Evolutionary conservation across 148 eudicot genomes (phyloP).

Genomic region (Bassia scoparia): DNA sequence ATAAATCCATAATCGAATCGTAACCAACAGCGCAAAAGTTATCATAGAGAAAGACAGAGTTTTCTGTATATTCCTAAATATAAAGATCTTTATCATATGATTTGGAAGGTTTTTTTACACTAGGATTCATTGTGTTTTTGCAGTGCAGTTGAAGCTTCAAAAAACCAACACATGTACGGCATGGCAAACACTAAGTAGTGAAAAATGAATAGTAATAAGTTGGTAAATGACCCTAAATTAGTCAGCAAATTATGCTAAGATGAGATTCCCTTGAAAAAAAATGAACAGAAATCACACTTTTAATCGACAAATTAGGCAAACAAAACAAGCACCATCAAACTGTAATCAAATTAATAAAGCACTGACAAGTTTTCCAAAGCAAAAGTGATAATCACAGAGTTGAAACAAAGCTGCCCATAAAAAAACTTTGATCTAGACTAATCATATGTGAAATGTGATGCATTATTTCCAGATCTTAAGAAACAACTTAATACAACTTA

Average conservation of each 20-base stretch:
- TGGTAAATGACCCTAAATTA: conserved; percentile 1
- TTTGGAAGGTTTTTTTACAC: neutral
- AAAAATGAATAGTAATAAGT: conserved; percentile 8
- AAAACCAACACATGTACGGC: conserved; percentile 2
- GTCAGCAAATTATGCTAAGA: conserved; percentile 7
- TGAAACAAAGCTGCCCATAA: conserved; percentile 21
- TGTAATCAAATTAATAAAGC: conserved; percentile 23
- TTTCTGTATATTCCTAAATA: neutral
- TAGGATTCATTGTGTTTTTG: conserved; percentile 3
- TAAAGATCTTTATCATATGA: conserved; percentile 6
- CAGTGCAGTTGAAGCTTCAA: conserved; percentile 4
- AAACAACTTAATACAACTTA: neutral
- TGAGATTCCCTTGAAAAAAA: conserved; percentile 16
- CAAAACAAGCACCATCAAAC: conserved; percentile 10
- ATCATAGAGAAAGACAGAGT: conserved; percentile 27
- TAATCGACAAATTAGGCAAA: conserved; percentile 13
- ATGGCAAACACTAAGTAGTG: conserved; percentile 8
- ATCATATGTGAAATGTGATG: conserved; percentile 14
- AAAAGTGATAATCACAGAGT: conserved; percentile 23
- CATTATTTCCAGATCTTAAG: conserved; percentile 1
- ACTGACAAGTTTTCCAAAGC: conserved; percentile 20
- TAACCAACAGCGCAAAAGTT: conserved; percentile 7
- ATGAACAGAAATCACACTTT: conserved; percentile 4
- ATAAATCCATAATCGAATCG: neutral
- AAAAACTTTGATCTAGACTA: conserved; percentile 12